Conservation (phyloP, 225 moss, liverwort and hornwort genomes). For the Bryoerythrophyllum caledonicum region DNA sequence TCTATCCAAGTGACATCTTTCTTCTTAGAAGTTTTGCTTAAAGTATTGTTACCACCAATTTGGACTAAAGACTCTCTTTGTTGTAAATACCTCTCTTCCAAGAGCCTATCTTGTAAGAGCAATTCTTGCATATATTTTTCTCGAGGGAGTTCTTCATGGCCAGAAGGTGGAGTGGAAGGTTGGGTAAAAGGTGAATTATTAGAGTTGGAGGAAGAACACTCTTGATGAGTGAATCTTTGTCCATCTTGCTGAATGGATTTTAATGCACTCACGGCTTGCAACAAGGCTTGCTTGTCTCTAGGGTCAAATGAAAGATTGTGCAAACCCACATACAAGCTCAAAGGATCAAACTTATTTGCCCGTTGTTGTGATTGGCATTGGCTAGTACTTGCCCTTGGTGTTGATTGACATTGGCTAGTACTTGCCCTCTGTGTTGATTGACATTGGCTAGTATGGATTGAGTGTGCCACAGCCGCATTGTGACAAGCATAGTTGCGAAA, state of each 20-base stretch:
- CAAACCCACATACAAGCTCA: constrained; percentile 18
- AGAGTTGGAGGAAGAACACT: constrained; percentile 7
- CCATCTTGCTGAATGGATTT: constrained; percentile 9
- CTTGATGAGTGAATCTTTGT: background rate
- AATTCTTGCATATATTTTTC: background rate
- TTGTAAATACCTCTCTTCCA: constrained; percentile 13
- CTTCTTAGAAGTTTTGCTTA: background rate
- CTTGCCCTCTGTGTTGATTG: too few relatives aligned
- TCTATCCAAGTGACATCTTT: constrained; percentile 42
- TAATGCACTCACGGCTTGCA: constrained; percentile 21
- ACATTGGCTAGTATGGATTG: background rate
- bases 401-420: background rate
- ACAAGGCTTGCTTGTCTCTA: constrained; percentile 24
- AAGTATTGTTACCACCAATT: background rate
- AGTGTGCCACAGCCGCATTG: background rate
- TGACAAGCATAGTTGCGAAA: constrained; percentile 8
- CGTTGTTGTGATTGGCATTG: background rate
- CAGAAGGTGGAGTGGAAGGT: background rate
- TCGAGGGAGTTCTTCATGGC: background rate
- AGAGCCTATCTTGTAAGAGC: constrained; percentile 2
- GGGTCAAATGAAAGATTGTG: constrained; percentile 25
- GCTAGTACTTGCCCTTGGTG: background rate
- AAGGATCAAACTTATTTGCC: constrained; percentile 26
- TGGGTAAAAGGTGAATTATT: background rate
- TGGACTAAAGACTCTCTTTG: background rate